These are phyloP conservation scores for Podospora appendiculata DNA, from an alignment of 495 filamentous ascomycete genomes.

Conservation along the genomic window DNA sequence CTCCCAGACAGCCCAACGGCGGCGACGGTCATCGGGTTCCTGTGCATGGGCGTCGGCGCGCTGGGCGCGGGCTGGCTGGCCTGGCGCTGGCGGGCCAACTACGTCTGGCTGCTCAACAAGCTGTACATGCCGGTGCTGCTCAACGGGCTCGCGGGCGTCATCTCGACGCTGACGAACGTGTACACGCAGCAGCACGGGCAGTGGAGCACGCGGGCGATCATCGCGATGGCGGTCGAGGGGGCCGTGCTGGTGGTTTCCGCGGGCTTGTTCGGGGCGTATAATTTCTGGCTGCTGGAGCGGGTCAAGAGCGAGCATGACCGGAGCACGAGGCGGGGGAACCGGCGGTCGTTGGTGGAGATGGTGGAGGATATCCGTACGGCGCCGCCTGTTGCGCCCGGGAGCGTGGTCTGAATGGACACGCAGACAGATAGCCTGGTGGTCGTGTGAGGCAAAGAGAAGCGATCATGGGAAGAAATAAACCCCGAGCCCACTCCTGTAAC, in stretches of 20 bases:
- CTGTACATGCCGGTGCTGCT: slow-evolving; percentile 34
- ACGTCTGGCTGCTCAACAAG: slow-evolving; percentile 36
- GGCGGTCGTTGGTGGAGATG: neutral
- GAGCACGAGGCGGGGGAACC: neutral
- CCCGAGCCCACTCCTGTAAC: too few species aligned
- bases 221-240: slow-evolving; percentile 25
- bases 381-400: slow-evolving; percentile 10
- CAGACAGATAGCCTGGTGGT: neutral
- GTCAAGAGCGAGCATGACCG: slow-evolving; percentile 21
- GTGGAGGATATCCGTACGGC: neutral
- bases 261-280: slow-evolving; percentile 28
- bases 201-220: slow-evolving; percentile 38
- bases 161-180: slow-evolving; percentile 41
- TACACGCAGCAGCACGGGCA: slow-evolving; percentile 37
- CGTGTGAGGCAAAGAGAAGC: too few species aligned
- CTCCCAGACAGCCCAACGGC: slow-evolving; percentile 6
- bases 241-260: slow-evolving; percentile 10
- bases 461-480: too few species aligned
- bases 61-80: slow-evolving; percentile 13
- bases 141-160: slow-evolving; percentile 39
- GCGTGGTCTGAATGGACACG: slow-evolving; percentile 12
- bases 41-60: slow-evolving; percentile 18
- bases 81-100: slow-evolving; percentile 28
- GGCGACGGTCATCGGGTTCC: slow-evolving; percentile 17
- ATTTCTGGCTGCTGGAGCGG: slow-evolving; percentile 19